A percentile compares a stretch with the other conserved stretches of the same genome.
Conservation (phyloP, 441 rosid genomes). For the Adansonia grandidieri region DNA sequence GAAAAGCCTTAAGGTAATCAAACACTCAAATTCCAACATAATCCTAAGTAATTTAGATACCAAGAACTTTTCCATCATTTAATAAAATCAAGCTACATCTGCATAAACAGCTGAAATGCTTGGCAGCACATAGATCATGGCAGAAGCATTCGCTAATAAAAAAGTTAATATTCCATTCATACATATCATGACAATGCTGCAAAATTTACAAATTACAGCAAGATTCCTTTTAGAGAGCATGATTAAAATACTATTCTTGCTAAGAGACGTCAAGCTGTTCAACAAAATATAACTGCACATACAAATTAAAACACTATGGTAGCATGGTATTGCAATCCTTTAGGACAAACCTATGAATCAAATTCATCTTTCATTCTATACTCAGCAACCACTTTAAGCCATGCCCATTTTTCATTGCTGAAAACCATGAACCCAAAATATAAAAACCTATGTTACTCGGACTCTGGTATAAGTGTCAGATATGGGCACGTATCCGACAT, state of each 20-base stretch:
- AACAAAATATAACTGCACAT: neutral
- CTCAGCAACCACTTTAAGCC: neutral
- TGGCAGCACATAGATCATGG: slow-evolving; percentile 10
- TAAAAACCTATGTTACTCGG: too few species aligned
- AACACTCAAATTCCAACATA: slow-evolving; percentile 15
- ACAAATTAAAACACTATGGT: neutral
- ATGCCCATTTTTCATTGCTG: neutral
- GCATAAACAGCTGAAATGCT: neutral
- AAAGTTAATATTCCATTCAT: neutral
- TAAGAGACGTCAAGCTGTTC: neutral
- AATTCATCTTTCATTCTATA: neutral
- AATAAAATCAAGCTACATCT: neutral
- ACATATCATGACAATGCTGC: neutral
- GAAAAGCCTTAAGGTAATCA: slow-evolving; percentile 30
- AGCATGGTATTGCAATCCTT: neutral
- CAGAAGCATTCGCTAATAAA: neutral
- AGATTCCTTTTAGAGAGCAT: neutral
- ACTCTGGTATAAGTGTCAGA: too few species aligned
- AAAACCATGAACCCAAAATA: neutral
- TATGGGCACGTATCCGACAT: too few species aligned
- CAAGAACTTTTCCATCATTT: neutral
- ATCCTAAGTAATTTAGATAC: neutral
- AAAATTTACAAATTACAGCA: neutral
- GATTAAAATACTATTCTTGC: neutral
- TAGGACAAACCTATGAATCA: neutral